These are phyloP conservation scores for Encephalitozoon hellem DNA, from an alignment of 371 early-diverging fungal species.

Conservation along the genomic window DNA sequence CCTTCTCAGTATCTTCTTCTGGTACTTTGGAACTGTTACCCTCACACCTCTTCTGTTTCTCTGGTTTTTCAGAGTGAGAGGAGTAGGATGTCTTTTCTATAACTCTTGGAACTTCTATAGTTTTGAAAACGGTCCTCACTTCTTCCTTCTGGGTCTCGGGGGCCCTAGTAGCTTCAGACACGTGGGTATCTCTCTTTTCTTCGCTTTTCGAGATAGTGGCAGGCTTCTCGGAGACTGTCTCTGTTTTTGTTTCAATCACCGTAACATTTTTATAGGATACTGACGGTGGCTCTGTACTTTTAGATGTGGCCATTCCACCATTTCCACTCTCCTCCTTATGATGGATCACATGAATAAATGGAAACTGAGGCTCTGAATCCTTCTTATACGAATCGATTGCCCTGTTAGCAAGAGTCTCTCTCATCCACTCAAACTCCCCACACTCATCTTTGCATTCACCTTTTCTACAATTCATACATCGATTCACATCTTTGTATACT, in stretches of 20 bases:
- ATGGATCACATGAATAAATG: slow-evolving; percentile 1
- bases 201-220: background rate
- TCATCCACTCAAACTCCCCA: background rate
- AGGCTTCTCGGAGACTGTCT: slow-evolving; percentile 1
- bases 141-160: background rate
- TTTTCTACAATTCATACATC: background rate
- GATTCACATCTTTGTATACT: slow-evolving; percentile 10
- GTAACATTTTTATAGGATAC: slow-evolving; percentile 3
- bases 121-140: background rate
- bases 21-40: background rate
- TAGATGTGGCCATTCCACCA: background rate
- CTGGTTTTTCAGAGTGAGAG: background rate
- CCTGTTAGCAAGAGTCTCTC: background rate
- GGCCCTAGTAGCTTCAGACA: background rate
- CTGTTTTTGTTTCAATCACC: slow-evolving; percentile 12
- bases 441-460: background rate
- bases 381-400: background rate
- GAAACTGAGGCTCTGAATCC: background rate
- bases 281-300: background rate
- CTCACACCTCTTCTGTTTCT: background rate
- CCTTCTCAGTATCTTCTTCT: background rate
- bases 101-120: background rate
- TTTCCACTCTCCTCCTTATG: background rate
- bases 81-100: background rate
- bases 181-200: background rate